Evolutionary conservation across 225 moss, liverwort and hornwort genomes (phyloP), one percentile per base, ranked within the genome.

Genomic region (Pseudoscleropodium purum): DNA sequence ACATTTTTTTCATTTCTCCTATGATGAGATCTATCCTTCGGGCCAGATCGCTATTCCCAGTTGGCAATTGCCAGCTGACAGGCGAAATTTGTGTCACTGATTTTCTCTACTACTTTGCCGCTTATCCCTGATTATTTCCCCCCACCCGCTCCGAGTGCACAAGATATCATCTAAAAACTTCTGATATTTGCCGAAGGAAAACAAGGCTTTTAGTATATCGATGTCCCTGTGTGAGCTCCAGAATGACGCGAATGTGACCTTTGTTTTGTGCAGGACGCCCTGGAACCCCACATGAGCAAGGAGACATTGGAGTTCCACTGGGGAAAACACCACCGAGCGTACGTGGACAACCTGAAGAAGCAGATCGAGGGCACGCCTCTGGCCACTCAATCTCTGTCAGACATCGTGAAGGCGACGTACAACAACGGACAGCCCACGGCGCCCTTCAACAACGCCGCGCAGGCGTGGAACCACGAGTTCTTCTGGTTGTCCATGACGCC

Each of bases 391-490:
- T 85, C 90, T 37, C 91, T 97, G 34, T 93, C 95, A 21, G 93
- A 94, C 39, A 90, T 97, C 66, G 91, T 97, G 24, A 95, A 91
- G 83, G 86, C 89, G 17, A 93, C 94, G 6, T 97, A 94, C 90
- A 96, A 96, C 90, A 95, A 95, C 54, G 96, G 97, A 83, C 84
- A 95, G 64, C 95, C 96, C 68, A 89, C 90, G 10, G 81, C 93
- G 74, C 86, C 91, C 10, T 96, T 97, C 89, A 97, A 96, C 88
- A 95, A 95, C 76, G 95, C 96, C 26, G 95, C 93, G 75, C 94
- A 97, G 93, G 93, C 93, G 47, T 97, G 95, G 97, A 97, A 96
- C 89, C 96, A 95, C 81, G 95, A 93, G 84, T 97, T 96, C 57
- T 97, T 95, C 91, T 97, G 97, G 97, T 63, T 91, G 82, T 96